Evolutionary conservation across 306 rosid genomes (phyloP), one percentile per base, ranked within the genome.

Genomic region (Cucumis hystrix): DNA sequence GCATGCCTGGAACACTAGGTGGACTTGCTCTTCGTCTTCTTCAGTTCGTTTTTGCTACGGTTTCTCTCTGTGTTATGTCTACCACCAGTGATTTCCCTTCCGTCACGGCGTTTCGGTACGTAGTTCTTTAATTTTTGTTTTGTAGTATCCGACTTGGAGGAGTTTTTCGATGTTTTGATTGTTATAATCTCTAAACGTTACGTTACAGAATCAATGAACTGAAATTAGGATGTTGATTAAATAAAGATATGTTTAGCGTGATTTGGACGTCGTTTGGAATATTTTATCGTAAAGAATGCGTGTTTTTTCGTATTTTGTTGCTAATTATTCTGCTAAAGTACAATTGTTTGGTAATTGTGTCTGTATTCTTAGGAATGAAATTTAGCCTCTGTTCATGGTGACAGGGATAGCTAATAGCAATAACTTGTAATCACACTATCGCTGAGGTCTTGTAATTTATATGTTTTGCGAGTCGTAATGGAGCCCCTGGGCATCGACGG

Each of bases 1-100:
- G 86, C 30, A 85, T 82, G 88, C 88, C 84, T 11, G 88, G 88
- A 9, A 85, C 88, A 25, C 35, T 40, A 2, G 86, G 88, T 8
- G 76, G 88, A 4, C 76, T 85, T 41, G 72, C 64, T 54, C 80
- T 85, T 7, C 86, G 88, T 60, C 69, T 82, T 8, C 82, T 65
- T 79, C 88, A 85, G 82, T 59, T 82, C n/a, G 10, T 76, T 10
- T 85, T 80, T 47, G 79, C 86, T 18, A 60, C 45, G 1, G 69
- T 80, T 12, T 80, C 88, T 47, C 88, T 85, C 43, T 79, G 67
- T 23, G 79, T 85, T 78, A 85, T 85, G 86, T 66, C 79, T 59
- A 25, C 86, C 28, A 85, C 86, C 57, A 65, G 55, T 8, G 88
- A 82, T 55, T 85, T 85, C 28, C 80, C 84, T 2, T 77, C 84